Percentiles rank a stretch among this genome's conserved stretches.
Evolutionary conservation across 2,329 filamentous ascomycete genomes (phyloP).

Genomic region (Coniochaeta sp.): DNA sequence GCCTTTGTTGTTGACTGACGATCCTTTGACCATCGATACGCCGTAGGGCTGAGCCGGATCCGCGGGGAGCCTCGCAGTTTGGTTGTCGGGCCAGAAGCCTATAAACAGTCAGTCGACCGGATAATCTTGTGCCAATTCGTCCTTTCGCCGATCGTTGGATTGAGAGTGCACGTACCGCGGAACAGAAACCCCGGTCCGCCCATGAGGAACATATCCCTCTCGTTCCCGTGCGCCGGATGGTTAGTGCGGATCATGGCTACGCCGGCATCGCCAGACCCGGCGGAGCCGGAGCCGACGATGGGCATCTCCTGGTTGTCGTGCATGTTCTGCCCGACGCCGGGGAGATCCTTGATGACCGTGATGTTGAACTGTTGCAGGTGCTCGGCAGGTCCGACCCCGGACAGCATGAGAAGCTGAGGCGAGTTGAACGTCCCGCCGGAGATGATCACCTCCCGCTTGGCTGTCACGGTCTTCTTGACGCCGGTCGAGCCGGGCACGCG

Average conservation of each 20-base stretch:
- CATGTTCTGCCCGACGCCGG: slow-evolving; percentile 44
- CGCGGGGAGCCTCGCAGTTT: slow-evolving; percentile 16
- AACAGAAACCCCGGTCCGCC: slow-evolving; percentile 44
- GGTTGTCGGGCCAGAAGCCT: slow-evolving; percentile 40
- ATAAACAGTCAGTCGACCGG: background rate
- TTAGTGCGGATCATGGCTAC: slow-evolving; percentile 20
- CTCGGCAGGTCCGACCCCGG: slow-evolving; percentile 34
- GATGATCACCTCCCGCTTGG: slow-evolving; percentile 39
- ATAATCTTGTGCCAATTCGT: background rate
- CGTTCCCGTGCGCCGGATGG: slow-evolving; percentile 25
- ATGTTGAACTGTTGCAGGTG: slow-evolving; percentile 38
- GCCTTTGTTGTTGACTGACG: slow-evolving; percentile 50
- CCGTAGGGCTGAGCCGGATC: slow-evolving; percentile 23
- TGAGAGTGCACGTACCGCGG: slow-evolving; percentile 19
- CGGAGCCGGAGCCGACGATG: slow-evolving; percentile 20
- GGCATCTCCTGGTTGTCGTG: slow-evolving; percentile 35
- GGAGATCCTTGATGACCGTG: slow-evolving; percentile 32
- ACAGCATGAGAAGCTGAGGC: slow-evolving; percentile 43
- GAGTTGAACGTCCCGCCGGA: slow-evolving; percentile 42
- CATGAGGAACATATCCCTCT: slow-evolving; percentile 44
- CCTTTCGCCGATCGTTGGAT: background rate
- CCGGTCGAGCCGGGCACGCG: slow-evolving; percentile 13
- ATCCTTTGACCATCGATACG: slow-evolving; percentile 32
- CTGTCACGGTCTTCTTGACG: slow-evolving; percentile 13
- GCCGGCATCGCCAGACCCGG: slow-evolving; percentile 10